These are phyloP conservation scores for Mycena amicta DNA, from an alignment of 768 basidiomycete genomes.

Conservation along the genomic window DNA sequence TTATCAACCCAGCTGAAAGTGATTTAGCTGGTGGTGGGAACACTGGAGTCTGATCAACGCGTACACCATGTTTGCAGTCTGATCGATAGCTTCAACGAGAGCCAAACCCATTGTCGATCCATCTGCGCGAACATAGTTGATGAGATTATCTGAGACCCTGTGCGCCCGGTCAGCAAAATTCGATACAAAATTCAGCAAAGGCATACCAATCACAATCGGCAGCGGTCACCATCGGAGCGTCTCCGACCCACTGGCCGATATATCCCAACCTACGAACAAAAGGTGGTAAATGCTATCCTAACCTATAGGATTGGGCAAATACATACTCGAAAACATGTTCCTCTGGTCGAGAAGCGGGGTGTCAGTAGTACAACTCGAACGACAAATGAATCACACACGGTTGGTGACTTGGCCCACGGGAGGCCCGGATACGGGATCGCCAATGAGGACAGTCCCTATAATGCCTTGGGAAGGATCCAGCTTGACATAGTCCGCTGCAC, in stretches of 20 bases:
- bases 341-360: not conserved
- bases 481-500: not conserved
- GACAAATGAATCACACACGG: not conserved
- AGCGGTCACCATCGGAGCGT: not conserved
- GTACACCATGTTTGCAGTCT: not conserved
- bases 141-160: slow-evolving; percentile 3
- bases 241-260: slow-evolving; percentile 4
- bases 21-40: not conserved
- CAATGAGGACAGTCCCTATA: not conserved
- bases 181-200: not conserved
- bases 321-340: slow-evolving; percentile 20
- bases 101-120: slow-evolving; percentile 5
- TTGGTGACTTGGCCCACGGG: not conserved
- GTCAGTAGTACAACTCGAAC: not conserved
- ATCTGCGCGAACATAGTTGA: slow-evolving; percentile 1
- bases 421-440: not conserved
- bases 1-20: slow-evolving; percentile 10
- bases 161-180: not conserved
- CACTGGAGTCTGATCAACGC: not conserved
- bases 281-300: not conserved
- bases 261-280: slow-evolving; percentile 8
- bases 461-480: not conserved
- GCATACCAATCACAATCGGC: slow-evolving; percentile 7
- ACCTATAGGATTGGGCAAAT: not conserved
- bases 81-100: slow-evolving; percentile 6